Evolutionary conservation across 768 basidiomycete genomes (phyloP).

Genomic region (Amanita rimosa): DNA sequence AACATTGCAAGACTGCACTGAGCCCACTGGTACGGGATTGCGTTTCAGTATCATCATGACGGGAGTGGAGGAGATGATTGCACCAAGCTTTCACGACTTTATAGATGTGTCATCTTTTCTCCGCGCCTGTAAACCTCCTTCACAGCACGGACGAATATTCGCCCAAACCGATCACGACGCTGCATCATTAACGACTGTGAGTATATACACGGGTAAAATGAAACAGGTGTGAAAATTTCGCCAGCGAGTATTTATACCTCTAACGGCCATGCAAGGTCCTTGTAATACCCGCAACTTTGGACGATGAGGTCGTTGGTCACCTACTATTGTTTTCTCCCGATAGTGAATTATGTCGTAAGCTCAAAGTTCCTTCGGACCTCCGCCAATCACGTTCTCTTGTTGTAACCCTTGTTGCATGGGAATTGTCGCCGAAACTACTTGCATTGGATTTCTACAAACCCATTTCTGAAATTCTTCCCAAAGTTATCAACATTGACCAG

Average conservation of each 20-base stretch:
- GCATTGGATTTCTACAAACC: slow-evolving; percentile 16
- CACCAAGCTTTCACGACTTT: slow-evolving; percentile 37
- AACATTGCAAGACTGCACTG: slow-evolving; percentile 32
- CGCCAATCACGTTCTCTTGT: slow-evolving; percentile 21
- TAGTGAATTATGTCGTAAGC: slow-evolving; percentile 19
- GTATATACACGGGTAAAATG: slow-evolving; percentile 32
- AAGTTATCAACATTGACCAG: not conserved
- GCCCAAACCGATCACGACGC: slow-evolving; percentile 28
- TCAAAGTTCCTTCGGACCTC: slow-evolving; percentile 31
- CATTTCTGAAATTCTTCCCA: not conserved
- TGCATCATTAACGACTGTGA: slow-evolving; percentile 27
- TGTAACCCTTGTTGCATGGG: slow-evolving; percentile 38
- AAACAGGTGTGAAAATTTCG: slow-evolving; percentile 27
- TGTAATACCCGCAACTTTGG: slow-evolving; percentile 34
- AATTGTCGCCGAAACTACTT: slow-evolving; percentile 22
- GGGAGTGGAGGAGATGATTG: slow-evolving; percentile 23
- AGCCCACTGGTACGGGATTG: slow-evolving; percentile 27
- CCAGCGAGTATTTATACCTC: too few species aligned
- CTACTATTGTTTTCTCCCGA: slow-evolving; percentile 44
- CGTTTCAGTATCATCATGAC: slow-evolving; percentile 33
- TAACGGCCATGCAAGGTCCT: slow-evolving; percentile 28
- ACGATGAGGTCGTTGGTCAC: slow-evolving; percentile 35
- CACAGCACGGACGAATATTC: slow-evolving; percentile 43
- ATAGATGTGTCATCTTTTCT: slow-evolving; percentile 35
- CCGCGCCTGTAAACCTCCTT: slow-evolving; percentile 33